Conservation (phyloP, 768 basidiomycete species). For the Tricholoma matsutake region DNA sequence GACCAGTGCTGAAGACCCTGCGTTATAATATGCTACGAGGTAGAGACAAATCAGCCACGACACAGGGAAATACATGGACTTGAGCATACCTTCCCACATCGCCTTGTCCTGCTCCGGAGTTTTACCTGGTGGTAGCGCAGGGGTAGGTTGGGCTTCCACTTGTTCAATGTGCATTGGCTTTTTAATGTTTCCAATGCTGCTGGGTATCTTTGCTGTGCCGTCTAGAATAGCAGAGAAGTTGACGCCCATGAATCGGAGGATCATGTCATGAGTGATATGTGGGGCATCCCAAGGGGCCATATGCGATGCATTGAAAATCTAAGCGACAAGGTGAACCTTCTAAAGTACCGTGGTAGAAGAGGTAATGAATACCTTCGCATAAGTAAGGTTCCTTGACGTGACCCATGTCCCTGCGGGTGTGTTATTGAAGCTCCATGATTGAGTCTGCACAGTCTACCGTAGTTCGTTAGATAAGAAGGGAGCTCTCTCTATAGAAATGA, state of each 20-base stretch:
- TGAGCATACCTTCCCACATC: constrained; percentile 80
- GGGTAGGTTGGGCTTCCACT: constrained; percentile 32
- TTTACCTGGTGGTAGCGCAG: constrained; percentile 44
- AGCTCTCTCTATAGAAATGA: background rate
- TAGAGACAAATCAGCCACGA: constrained; percentile 5
- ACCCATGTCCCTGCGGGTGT: constrained; percentile 90
- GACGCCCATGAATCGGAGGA: constrained; percentile 93
- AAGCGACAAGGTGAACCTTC: background rate
- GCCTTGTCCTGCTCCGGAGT: constrained; percentile 78
- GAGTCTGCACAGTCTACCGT: constrained; percentile 59
- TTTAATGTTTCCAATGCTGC: constrained; percentile 67
- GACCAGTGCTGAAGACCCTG: constrained; percentile 84
- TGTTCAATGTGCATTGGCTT: constrained; percentile 62
- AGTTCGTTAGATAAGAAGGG: constrained; percentile 8
- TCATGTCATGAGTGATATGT: constrained; percentile 93
- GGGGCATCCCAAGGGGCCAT: constrained; percentile 93
- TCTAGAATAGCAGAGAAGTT: constrained; percentile 82
- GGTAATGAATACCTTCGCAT: constrained; percentile 65
- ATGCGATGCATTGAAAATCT: constrained; percentile 93
- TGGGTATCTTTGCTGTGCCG: constrained; percentile 78
- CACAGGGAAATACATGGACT: background rate
- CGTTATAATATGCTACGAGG: constrained; percentile 84
- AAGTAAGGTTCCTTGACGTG: constrained; percentile 84
- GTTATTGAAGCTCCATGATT: constrained; percentile 73
- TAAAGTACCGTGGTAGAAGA: background rate